A percentile compares a stretch with the other conserved stretches of the same genome.
phyloP scores from a whole-genome alignment of 176 grass and related monocot species.

The Tillandsia fasciculata region DNA sequence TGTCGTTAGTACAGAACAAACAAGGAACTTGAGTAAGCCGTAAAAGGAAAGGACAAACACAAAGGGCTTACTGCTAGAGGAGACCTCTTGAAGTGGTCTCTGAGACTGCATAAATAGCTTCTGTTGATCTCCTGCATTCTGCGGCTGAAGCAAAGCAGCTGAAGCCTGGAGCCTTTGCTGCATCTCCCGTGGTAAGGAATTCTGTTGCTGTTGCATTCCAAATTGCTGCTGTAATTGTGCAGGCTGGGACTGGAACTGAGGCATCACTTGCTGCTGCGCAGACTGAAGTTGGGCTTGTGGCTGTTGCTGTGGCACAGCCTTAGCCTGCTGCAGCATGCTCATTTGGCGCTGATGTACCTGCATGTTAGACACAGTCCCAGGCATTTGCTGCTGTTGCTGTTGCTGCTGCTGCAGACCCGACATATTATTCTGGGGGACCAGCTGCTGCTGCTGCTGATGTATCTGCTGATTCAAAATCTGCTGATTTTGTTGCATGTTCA shows the following conservation, averaged over 20 bases:
- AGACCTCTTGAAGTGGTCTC: conserved; percentile 58
- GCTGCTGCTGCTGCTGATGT: conserved; percentile 49
- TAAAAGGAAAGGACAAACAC: background rate
- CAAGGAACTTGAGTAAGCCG: too few relatives aligned
- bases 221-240: conserved; percentile 48
- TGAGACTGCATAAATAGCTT: conserved; percentile 62
- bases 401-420: conserved; percentile 47
- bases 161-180: conserved; percentile 58
- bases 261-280: conserved; percentile 64
- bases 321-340: conserved; percentile 44
- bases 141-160: conserved; percentile 53
- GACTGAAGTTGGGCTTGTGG: conserved; percentile 51
- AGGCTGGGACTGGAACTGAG: conserved; percentile 57
- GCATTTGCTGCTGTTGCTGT: conserved; percentile 51
- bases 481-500: conserved; percentile 64
- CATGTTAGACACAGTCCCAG: conserved; percentile 44
- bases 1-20: too few relatives aligned
- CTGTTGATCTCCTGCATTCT: conserved; percentile 48
- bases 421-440: conserved; percentile 48
- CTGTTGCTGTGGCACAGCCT: conserved; percentile 43
- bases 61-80: conserved; percentile 75
- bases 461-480: conserved; percentile 75
- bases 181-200: conserved; percentile 14
- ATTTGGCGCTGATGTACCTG: conserved; percentile 32
- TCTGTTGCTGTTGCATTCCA: conserved; percentile 42